Conservation (phyloP, 2,329 filamentous ascomycete genomes). For the Zalaria obscura region DNA sequence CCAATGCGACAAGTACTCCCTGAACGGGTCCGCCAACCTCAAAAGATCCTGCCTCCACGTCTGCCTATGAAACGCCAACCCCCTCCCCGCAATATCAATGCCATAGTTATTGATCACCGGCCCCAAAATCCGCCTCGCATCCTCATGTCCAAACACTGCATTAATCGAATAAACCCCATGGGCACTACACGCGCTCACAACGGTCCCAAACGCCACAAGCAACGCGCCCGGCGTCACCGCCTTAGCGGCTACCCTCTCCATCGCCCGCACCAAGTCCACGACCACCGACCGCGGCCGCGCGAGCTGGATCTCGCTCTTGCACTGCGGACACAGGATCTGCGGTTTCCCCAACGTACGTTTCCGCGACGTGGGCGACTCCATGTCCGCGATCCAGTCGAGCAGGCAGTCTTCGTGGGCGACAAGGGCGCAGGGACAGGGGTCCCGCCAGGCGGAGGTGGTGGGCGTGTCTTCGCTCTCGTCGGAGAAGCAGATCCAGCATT, state of each 20-base stretch:
- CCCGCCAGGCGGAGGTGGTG: constrained; percentile 57
- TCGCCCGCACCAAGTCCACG: constrained; percentile 48
- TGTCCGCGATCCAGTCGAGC: constrained; percentile 84
- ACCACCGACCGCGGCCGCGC: constrained; percentile 60
- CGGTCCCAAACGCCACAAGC: constrained; percentile 21
- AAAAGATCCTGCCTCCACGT: constrained; percentile 11
- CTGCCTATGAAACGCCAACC: constrained; percentile 2
- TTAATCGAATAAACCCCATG: constrained; percentile 51
- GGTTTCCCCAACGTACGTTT: constrained; percentile 31
- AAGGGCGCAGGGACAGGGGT: constrained; percentile 80
- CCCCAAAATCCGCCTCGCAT: constrained; percentile 40
- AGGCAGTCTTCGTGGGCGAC: constrained; percentile 84
- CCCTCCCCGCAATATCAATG: constrained; percentile 17
- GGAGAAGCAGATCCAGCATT: constrained; percentile 58
- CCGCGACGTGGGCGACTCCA: constrained; percentile 48
- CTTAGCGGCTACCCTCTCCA: constrained; percentile 42
- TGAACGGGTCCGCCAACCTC: constrained; percentile 12
- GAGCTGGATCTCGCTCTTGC: constrained; percentile 67
- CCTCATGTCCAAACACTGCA: constrained; percentile 49
- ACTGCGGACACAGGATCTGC: constrained; percentile 73
- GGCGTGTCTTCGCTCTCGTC: constrained; percentile 51
- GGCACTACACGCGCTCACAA: constrained; percentile 31
- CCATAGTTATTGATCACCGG: constrained; percentile 17
- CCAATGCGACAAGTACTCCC: constrained; percentile 25
- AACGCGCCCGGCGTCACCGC: constrained; percentile 50